Conservation (phyloP, 306 rosid species). For the Fagus crenata region DNA sequence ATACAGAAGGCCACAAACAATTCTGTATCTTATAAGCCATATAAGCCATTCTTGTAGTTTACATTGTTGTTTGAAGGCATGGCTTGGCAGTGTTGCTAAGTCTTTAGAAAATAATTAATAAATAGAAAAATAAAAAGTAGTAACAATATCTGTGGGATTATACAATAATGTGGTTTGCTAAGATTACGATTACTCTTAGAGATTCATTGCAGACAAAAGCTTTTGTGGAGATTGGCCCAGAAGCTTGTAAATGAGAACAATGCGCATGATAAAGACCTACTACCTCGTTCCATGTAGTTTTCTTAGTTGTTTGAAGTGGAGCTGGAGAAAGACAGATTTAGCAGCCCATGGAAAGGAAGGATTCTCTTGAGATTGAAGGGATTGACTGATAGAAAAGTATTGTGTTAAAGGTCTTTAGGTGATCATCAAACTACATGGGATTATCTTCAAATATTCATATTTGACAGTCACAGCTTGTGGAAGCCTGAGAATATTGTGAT, state of each 20-base stretch:
- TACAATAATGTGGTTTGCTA: no score
- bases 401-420: slow-evolving; percentile 21
- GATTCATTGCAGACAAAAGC: slow-evolving; percentile 22
- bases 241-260: slow-evolving; percentile 28
- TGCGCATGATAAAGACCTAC: slow-evolving; percentile 64
- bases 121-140: no score
- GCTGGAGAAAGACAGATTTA: slow-evolving; percentile 55
- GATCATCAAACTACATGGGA: background rate
- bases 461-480: slow-evolving; percentile 34
- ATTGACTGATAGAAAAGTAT: slow-evolving; percentile 27
- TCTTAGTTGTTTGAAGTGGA: slow-evolving; percentile 77
- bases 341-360: slow-evolving; percentile 10
- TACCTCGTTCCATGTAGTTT: slow-evolving; percentile 64
- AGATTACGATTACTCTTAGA: slow-evolving; percentile 11
- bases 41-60: background rate
- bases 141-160: no score
- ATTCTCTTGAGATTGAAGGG: slow-evolving; percentile 63
- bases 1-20: slow-evolving; percentile 37
- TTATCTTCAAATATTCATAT: slow-evolving; percentile 29
- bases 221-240: slow-evolving; percentile 19
- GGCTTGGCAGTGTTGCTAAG: background rate
- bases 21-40: background rate
- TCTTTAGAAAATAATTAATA: background rate
- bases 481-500: slow-evolving; percentile 34
- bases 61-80: no score